phyloP scores from a whole-genome alignment of 2,329 filamentous ascomycete species.

The Domatiomyces globalis region DNA sequence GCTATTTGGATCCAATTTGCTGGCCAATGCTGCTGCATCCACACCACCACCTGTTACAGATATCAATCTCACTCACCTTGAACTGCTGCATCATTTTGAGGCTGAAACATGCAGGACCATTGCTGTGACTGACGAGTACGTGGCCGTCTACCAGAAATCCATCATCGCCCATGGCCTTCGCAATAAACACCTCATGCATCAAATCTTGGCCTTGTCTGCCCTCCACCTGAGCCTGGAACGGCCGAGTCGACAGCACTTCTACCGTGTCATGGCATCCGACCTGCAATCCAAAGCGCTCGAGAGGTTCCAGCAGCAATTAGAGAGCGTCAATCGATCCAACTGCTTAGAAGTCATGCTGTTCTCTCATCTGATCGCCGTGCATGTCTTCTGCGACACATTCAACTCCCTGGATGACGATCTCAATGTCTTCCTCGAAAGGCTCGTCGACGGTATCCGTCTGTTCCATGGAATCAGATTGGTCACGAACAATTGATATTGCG shows the following conservation, averaged over 20 bases:
- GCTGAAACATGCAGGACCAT: slow-evolving; percentile 7
- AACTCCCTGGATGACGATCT: slow-evolving; percentile 27
- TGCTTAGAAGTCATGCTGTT: slow-evolving; percentile 13
- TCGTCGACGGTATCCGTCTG: slow-evolving; percentile 18
- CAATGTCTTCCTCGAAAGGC: slow-evolving; percentile 21
- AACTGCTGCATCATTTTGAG: slow-evolving; percentile 20
- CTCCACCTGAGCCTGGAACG: slow-evolving; percentile 27
- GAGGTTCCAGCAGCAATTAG: slow-evolving; percentile 8
- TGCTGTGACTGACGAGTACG: slow-evolving; percentile 16
- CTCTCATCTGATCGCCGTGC: slow-evolving; percentile 11
- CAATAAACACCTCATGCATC: slow-evolving; percentile 18
- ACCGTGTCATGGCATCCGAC: slow-evolving; percentile 10
- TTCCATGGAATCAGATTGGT: slow-evolving; percentile 17
- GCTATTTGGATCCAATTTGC: background rate
- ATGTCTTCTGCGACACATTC: slow-evolving; percentile 34
- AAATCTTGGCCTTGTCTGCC: slow-evolving; percentile 18
- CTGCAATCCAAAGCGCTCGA: slow-evolving; percentile 11
- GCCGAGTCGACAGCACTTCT: slow-evolving; percentile 3
- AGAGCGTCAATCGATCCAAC: slow-evolving; percentile 9
- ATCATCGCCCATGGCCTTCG: slow-evolving; percentile 22
- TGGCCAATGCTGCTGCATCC: background rate
- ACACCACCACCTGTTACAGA: slow-evolving; percentile 1
- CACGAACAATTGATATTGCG: slow-evolving; percentile 3
- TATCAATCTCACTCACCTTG: slow-evolving; percentile 22
- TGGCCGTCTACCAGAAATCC: background rate